phyloP scores from a whole-genome alignment of 768 basidiomycete species.

The Trametes cubensis region DNA sequence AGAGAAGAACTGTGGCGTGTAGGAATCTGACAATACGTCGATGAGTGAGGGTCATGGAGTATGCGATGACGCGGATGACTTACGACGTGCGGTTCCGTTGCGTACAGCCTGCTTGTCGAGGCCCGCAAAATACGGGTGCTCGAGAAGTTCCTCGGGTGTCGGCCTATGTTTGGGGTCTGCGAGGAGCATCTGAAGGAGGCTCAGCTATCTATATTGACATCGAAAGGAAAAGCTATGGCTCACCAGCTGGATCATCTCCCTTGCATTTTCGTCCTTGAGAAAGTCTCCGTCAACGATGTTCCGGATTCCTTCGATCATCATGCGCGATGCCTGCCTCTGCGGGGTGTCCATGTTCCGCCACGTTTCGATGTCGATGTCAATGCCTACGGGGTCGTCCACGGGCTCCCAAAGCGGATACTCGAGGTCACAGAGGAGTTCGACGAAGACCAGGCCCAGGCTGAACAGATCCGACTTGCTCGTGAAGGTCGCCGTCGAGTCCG shows the following conservation, averaged over 20 bases:
- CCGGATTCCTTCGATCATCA: conserved; percentile 9
- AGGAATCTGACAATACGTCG: neutral
- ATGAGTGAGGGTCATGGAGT: neutral
- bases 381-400: neutral
- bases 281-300: neutral
- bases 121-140: conserved; percentile 6
- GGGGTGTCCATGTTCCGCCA: neutral
- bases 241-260: conserved; percentile 8
- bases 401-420: conserved; percentile 14
- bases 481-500: conserved; percentile 34
- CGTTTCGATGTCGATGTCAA: neutral
- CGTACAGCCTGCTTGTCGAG: conserved; percentile 2
- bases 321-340: conserved; percentile 6
- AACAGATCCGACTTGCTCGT: conserved; percentile 44
- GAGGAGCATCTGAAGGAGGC: neutral
- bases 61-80: neutral
- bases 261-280: neutral
- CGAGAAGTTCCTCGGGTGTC: neutral
- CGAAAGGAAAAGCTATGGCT: neutral
- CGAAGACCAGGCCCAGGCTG: conserved; percentile 50
- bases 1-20: neutral
- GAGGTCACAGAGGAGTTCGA: conserved; percentile 39
- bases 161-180: conserved; percentile 1
- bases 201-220: neutral
- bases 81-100: neutral